Base-by-base conservation (phyloP, 2,329 filamentous ascomycete genomes). In the Diaporthe batatas region DNA sequence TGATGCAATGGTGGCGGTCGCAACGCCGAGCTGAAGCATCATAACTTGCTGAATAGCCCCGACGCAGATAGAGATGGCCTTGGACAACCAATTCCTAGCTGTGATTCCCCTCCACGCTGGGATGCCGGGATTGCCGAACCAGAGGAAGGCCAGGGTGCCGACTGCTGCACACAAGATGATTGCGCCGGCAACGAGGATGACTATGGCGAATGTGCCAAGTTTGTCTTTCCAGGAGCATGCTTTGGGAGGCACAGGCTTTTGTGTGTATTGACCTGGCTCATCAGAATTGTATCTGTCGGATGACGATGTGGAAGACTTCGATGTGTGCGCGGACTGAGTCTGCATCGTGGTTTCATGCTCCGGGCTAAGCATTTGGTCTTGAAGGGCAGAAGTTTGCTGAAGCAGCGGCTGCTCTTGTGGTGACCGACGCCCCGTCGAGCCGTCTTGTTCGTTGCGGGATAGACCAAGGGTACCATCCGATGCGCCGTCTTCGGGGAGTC, bases 51-150 rank as follows among this genome's bases (percentile, higher is more conserved):
- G 57, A 42, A 59, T 42, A 25, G 42, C 57, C 25, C 57, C 36
- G n/a, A 42, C 25, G 7, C 57, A 59, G 1, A 59, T 42, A 7
- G 57, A 59, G 7, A 42, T 21, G 7, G 57, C 36, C 6, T 59
- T 59, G 16, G 57, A 59, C n/a, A 59, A 36, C 57, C 36, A 59
- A 6, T 59, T 11, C 2, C 57, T 59, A n/a, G 57, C 57, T 42
- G 34, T 59, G n/a, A 59, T 42, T 12, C 42, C 57, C 36, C 25
- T 59, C 36, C 57, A 59, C 0, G 57, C n/a, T 11, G 7, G 34
- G 2, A 59, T 18, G 7, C 6, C n/a, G 5, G 55, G 1, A 0
- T 14, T 25, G 36, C 57, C 57, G 3, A 42, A 59, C 57, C 57
- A 59, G 12, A 42, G 12, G 57, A 59, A 59, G 25, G 34, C 36